Base-by-base conservation (phyloP, 352 stramenopile genomes). In the Globisporangium nagaii region DNA sequence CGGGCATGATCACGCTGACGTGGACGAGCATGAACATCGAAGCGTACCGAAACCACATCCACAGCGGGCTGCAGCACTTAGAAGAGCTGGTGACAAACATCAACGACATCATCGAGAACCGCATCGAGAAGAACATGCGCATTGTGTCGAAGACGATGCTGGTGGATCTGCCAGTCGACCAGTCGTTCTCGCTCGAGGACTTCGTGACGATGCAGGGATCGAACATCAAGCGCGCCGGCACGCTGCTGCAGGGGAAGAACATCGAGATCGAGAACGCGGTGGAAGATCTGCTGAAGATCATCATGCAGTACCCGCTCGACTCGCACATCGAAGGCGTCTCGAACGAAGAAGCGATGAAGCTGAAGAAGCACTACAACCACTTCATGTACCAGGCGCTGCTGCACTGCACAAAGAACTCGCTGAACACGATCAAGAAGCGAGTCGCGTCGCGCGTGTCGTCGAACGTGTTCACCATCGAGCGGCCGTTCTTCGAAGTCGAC, bases 11-110 rank as follows among this genome's bases (percentile, higher is more conserved):
- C 62, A 99, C 95, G n/a, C 73, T 99, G 4, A 99, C 96, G 5
- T 99, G 97, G 97, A 99, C 96, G 13, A 98, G 95, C 47, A 98
- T 99, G 96, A 99, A 99, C 68, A 99, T 99, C 53, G 96, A 99
- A 62, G 89, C 93, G 8, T 99, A 99, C 61, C 97, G 97, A 25
- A 90, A 90, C 51, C 93, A 98, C 58, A 94, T 94, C 17, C 81
- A 92, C 52, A 86, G 73, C 3, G 96, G 96, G 0, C 68, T 99
- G 7, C 93, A 97, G 44, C 96, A 98, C 51, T 70, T 99, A 5
- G 92, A 99, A 68, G 96, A 99, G 60, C 67, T 99, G 36, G 96
- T 99, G 55, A 96, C 80, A 4, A 98, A 98, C 67, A 98, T 99
- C 69, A 99, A 99, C 65, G 96, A 99, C 62, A 98, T 99, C 41